Conservation (phyloP, 2,329 filamentous ascomycete genomes). For the Cladosporium sp. region DNA sequence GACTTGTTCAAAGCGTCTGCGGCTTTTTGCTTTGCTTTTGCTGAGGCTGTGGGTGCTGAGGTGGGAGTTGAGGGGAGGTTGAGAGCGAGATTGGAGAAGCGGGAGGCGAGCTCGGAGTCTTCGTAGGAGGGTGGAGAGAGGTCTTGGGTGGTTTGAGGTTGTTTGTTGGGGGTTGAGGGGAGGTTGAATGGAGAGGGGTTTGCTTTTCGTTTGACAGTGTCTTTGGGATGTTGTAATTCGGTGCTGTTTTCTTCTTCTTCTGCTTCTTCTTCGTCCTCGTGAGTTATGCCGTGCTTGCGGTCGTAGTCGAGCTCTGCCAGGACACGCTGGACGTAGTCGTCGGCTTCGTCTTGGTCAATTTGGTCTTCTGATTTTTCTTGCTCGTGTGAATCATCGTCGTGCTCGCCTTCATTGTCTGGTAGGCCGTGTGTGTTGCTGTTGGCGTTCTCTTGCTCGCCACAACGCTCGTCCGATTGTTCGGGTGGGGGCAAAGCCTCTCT, state of each 20-base stretch:
- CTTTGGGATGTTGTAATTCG: not conserved
- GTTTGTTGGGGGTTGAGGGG: constrained; percentile 30
- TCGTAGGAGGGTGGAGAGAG: constrained; percentile 28
- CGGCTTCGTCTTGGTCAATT: constrained; percentile 37
- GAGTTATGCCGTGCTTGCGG: constrained; percentile 33
- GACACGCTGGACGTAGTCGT: constrained; percentile 44
- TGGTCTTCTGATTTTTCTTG: constrained; percentile 23
- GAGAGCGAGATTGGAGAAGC: constrained; percentile 42
- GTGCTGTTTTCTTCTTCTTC: constrained; percentile 6
- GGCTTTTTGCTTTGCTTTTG: constrained; percentile 25
- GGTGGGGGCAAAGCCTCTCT: constrained; percentile 34
- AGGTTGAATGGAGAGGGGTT: constrained; percentile 19
- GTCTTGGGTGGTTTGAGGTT: constrained; percentile 17
- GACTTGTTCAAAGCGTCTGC: constrained; percentile 18
- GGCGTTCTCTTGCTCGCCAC: not conserved
- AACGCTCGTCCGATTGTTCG: constrained; percentile 14
- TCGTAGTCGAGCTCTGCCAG: constrained; percentile 45
- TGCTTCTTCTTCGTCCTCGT: constrained; percentile 14
- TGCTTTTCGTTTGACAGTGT: not conserved
- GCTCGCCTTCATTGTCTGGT: not conserved
- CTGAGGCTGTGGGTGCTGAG: constrained; percentile 32
- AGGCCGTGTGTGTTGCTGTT: constrained; percentile 8
- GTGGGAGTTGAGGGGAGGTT: constrained; percentile 46
- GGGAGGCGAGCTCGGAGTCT: constrained; percentile 43
- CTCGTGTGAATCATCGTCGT: not conserved